Base-by-base conservation (phyloP, 352 stramenopile genomes). In the Phytophthora parvispora region DNA sequence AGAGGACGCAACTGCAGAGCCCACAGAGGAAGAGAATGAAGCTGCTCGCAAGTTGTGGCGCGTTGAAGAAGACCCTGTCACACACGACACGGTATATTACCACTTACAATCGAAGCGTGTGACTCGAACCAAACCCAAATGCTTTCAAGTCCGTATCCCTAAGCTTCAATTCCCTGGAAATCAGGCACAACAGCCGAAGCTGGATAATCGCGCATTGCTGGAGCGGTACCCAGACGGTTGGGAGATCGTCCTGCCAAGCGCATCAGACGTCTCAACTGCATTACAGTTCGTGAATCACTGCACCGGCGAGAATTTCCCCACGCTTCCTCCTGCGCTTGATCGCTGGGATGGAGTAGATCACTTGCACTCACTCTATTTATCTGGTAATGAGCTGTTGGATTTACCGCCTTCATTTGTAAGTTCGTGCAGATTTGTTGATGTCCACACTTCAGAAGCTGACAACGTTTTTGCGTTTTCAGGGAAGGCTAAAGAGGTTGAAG, bases 341-440 rank as follows among this genome's bases (percentile, higher is more conserved):
- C 78, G 74, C 8, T 80, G 84, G 36, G 82, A 77, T 10, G 64
- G 81, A 7, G 47, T 93, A 13, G 68, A 74, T n/a, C 67, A 74
- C 25, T 52, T 95, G 34, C 64, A 81, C 2, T 38, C 40, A 0
- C 81, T 95, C 22, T 50, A 78, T 18, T 22, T 95, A n/a, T 84
- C 78, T 3, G 75, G 74, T 2, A 95, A 95, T 51, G 74, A 92
- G 22, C 68, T 95, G 0, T 58, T 81, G 43, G 83, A 91, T 1
- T 56, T 95, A 4, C 87, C 87, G 13, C 27, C 74, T 28, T 93
- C 87, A 10, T 83, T 95, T 28, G 86, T 93, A 76, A 18, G 42
- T 49, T 49, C n/a, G n/a, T 28, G 4, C 27, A 24, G 79, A 63
- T 6, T 50, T 50, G 38, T 49, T 51, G 9, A 27, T 32, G 18